Conservation (phyloP, 805 yeast genomes). For the Lachancea cidri region DNA sequence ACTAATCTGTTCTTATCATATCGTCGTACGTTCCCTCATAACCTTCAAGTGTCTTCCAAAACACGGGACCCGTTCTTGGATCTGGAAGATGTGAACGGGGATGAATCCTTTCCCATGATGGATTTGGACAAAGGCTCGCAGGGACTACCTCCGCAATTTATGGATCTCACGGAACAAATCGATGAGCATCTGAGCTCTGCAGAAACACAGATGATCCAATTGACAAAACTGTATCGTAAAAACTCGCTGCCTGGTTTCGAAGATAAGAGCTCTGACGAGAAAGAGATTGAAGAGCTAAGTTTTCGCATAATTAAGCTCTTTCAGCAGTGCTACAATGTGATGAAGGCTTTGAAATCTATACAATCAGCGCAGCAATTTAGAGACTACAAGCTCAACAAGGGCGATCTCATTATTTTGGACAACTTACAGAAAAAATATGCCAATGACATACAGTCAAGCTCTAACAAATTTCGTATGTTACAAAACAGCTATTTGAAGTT, state of each 20-base stretch:
- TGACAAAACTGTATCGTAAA: constrained; percentile 70
- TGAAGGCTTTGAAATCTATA: constrained; percentile 57
- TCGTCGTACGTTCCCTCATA: constrained; percentile 83
- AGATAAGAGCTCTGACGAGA: constrained; percentile 73
- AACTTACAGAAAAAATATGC: constrained; percentile 86
- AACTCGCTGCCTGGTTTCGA: constrained; percentile 82
- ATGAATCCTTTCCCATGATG: constrained; percentile 23
- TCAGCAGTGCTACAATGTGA: constrained; percentile 70
- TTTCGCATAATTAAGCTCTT: constrained; percentile 68
- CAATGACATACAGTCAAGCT: constrained; percentile 69
- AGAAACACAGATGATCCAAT: constrained; percentile 48
- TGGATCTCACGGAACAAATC: constrained; percentile 66
- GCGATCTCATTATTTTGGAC: constrained; percentile 61
- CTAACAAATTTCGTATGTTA: constrained; percentile 74
- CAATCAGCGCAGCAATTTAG: constrained; percentile 36
- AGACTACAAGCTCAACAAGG: constrained; percentile 30
- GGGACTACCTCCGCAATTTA: constrained; percentile 70
- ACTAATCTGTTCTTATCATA: constrained; percentile 88
- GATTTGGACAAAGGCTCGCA: constrained; percentile 37
- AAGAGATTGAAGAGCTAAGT: constrained; percentile 72
- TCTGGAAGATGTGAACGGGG: constrained; percentile 43
- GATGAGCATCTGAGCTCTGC: constrained; percentile 57
- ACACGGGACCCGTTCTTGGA: constrained; percentile 29
- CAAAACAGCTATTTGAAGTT: constrained; percentile 87
- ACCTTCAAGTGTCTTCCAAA: constrained; percentile 27